Evolutionary conservation across 1,284 basidiomycete species (phyloP), one percentile per base, ranked within the genome.

Genomic region (Polyporus tsugae): DNA sequence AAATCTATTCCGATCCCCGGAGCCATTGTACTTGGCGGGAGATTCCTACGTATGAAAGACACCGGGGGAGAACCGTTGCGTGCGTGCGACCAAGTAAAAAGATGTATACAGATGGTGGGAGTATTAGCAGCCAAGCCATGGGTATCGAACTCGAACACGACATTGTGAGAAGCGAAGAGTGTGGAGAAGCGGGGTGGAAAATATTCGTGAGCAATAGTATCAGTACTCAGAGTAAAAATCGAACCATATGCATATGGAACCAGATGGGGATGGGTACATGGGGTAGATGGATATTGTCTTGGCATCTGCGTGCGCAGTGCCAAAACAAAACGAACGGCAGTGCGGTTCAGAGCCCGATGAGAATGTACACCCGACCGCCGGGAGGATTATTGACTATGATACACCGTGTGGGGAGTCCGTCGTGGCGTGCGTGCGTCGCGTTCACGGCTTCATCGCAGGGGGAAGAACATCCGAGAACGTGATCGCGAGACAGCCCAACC

Each of bases 401-500:
- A 72, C 71, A 72, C 55, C 44, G 57, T 66, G 64, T 69, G 55
- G 39, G 63, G 33, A 66, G 66, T 70, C 61, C 67, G 13, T 67
- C 53, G 58, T 38, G 52, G 44, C 35, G 53, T 44, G 25, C 39
- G 22, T 63, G 52, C 49, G 7, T 44, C 25, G 33, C 44, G 42
- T n/a, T 72, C 67, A 73, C 29, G 58, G 38, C 63, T 71, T 71
- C 59, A 46, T 61, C 64, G 67, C 38, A 9, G 72, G 72, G 53
- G 72, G 68, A 19, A 36, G 66, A 63, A 53, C 70, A 59, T 64
- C 73, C 68, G 67, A 93, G 71, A 90, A 91, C 68, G 89, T 91
- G 68, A 95, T 82, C 10, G 93, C 91, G 76, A 95, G 84, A 68
- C 89, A 89, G 11, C 92, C 93, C 58, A 92, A 82, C 91, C 92